Evolutionary conservation across 495 filamentous ascomycete genomes (phyloP).

Genomic region (Lepidopterella palustris): DNA sequence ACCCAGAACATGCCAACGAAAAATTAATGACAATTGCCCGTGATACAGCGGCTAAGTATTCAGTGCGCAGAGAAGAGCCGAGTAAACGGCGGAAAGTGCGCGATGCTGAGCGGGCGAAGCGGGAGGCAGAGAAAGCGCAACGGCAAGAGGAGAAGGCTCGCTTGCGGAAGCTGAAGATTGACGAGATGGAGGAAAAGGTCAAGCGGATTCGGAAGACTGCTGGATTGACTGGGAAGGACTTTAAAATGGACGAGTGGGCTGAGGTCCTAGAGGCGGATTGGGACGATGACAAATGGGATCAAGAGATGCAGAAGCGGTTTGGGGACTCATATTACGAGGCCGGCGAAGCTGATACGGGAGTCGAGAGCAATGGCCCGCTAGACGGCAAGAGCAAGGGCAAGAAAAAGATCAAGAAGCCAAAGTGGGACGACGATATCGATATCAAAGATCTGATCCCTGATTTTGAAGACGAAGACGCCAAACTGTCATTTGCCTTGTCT

Average conservation of each 20-base stretch:
- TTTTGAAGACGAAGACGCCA: constrained; percentile 55
- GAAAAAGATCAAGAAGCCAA: constrained; percentile 76
- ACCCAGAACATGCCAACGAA: constrained; percentile 77
- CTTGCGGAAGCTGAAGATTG: constrained; percentile 76
- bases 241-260: constrained; percentile 72
- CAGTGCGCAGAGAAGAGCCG: constrained; percentile 75
- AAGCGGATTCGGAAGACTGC: constrained; percentile 79
- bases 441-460: constrained; percentile 87
- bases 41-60: constrained; percentile 69
- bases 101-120: constrained; percentile 66
- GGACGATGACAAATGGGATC: constrained; percentile 80
- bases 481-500: constrained; percentile 47
- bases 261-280: constrained; percentile 77
- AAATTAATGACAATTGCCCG: constrained; percentile 78
- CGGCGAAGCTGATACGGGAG: constrained; percentile 43
- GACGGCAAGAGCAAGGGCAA: constrained; percentile 45
- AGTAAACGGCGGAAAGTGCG: constrained; percentile 68
- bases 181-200: constrained; percentile 78
- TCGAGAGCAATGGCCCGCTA: constrained; percentile 38
- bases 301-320: constrained; percentile 79
- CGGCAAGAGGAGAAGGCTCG: constrained; percentile 75
- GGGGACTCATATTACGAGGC: constrained; percentile 73
- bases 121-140: constrained; percentile 69
- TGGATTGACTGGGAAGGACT: constrained; percentile 60
- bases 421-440: constrained; percentile 95